These are phyloP conservation scores for Fusarium cyanostomum DNA, from an alignment of 2,329 filamentous ascomycete species.

Conservation along the genomic window DNA sequence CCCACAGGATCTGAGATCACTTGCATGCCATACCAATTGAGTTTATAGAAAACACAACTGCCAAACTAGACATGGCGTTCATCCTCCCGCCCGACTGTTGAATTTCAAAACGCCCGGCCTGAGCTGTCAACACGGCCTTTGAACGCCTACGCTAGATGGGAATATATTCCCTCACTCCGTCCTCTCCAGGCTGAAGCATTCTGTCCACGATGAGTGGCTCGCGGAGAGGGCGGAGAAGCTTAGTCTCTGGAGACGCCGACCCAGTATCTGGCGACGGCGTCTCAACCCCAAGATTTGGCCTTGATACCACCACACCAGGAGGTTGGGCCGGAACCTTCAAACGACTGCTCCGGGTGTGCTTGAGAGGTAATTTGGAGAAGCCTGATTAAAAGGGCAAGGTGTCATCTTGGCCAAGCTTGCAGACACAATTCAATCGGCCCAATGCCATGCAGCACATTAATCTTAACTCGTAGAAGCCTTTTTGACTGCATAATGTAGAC, in stretches of 20 bases:
- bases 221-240: background rate
- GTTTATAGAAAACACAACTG: background rate
- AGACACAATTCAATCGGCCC: too few species aligned
- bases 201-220: background rate
- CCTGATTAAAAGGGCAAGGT: too few species aligned
- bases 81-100: background rate
- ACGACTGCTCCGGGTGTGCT: background rate
- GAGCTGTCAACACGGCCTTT: background rate
- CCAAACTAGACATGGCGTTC: background rate
- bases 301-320: background rate
- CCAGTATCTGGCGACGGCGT: background rate
- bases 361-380: too few species aligned
- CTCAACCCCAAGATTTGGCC: too few species aligned
- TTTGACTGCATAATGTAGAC: too few species aligned
- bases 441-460: too few species aligned
- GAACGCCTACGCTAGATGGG: background rate
- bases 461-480: too few species aligned
- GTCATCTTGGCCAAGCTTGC: too few species aligned
- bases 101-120: background rate
- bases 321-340: background rate
- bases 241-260: background rate
- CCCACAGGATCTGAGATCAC: background rate
- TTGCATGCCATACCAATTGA: background rate
- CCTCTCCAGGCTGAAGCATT: constrained; percentile 10
- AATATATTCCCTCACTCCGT: background rate